Conservation (phyloP, 495 filamentous ascomycete species). For the Oidiodendron maius region DNA sequence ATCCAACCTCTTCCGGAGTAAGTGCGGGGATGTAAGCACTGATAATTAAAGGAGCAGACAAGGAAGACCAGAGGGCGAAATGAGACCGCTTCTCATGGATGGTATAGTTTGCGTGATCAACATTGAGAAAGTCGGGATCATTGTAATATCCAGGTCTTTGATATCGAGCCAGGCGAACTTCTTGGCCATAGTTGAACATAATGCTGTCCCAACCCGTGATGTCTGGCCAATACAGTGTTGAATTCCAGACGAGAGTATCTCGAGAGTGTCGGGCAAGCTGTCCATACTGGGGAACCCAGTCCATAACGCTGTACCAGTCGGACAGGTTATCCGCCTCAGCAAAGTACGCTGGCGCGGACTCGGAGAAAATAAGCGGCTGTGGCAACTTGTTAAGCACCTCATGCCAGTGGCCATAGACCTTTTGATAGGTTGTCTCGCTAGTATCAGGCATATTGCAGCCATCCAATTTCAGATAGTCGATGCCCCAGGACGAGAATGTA, state of each 20-base stretch:
- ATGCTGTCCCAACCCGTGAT: not conserved
- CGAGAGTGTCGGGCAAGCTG: constrained; percentile 7
- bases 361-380: constrained; percentile 15
- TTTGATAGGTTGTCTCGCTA: constrained; percentile 7
- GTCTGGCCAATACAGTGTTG: not conserved
- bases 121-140: not conserved
- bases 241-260: constrained; percentile 14
- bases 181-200: not conserved
- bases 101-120: not conserved
- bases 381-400: constrained; percentile 10
- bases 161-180: not conserved
- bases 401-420: constrained; percentile 13
- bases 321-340: constrained; percentile 15
- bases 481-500: constrained; percentile 29
- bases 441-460: constrained; percentile 21
- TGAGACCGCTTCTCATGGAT: too few relatives aligned
- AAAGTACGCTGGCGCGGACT: constrained; percentile 20
- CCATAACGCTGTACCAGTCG: constrained; percentile 15
- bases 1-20: not conserved
- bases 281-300: constrained; percentile 8
- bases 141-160: not conserved
- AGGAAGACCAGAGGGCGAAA: not conserved
- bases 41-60: not conserved
- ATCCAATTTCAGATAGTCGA: constrained; percentile 33
- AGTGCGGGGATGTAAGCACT: not conserved